phyloP scores from a whole-genome alignment of 331 rosid species.

The Acacia pycnantha region DNA sequence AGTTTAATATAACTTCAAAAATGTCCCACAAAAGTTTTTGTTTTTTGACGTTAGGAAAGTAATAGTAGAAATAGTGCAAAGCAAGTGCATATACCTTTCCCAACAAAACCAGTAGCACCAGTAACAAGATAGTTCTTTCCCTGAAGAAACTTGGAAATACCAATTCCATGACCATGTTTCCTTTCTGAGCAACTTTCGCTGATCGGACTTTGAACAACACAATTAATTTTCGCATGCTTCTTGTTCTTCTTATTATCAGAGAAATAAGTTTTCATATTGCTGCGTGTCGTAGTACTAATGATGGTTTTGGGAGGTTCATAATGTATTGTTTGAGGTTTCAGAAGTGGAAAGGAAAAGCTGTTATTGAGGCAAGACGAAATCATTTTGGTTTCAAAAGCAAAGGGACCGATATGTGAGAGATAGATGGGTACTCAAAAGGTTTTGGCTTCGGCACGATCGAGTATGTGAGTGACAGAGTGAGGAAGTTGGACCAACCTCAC shows the following conservation, averaged over 20 bases:
- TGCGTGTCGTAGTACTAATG: neutral
- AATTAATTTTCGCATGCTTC: neutral
- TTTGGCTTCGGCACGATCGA: neutral
- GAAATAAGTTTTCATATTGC: neutral
- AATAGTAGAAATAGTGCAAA: neutral
- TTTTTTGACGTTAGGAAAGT: neutral
- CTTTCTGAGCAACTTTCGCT: neutral
- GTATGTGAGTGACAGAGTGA: neutral
- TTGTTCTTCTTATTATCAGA: too few species aligned
- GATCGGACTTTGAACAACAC: neutral
- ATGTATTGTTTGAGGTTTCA: neutral
- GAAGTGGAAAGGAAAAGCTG: neutral
- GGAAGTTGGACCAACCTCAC: too few species aligned
- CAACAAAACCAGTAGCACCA: neutral
- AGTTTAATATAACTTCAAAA: too few species aligned
- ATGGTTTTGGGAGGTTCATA: neutral
- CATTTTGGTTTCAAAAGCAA: neutral
- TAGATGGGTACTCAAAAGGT: neutral
- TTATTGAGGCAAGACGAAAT: neutral
- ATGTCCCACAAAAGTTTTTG: too few species aligned
- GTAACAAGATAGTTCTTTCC: slow-evolving; percentile 6
- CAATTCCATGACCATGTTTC: neutral
- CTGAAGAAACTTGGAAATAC: neutral
- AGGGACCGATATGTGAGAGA: neutral
- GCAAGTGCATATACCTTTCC: neutral